Evolutionary conservation across 805 yeast genomes (phyloP), one percentile per base, ranked within the genome.

Genomic region (Candida orba): DNA sequence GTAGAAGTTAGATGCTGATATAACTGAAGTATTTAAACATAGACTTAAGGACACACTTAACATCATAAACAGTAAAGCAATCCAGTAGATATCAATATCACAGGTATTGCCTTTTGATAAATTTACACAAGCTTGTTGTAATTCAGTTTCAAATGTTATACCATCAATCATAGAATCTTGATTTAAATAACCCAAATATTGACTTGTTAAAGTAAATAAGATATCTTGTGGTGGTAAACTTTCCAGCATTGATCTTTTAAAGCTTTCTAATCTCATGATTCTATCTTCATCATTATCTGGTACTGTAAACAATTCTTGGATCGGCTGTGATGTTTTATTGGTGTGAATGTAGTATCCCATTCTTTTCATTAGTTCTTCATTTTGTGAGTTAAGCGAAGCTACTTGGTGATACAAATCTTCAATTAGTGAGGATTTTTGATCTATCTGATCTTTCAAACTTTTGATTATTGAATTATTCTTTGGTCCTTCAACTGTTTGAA

Each of bases 81-180:
- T 20, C 41, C 52, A 52, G 10, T 37, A 17, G 14, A 44, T n/a
- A 34, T 52, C 56, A 14, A 52, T 31, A 13, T 36, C 42, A 4
- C 25, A 2, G 24, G 46, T 18, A 2, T 44, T 39, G 9, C 24
- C 29, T 8, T 33, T 17, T 14, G 13, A 6, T 9, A 17, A 18
- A 7, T 33, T 33, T 4, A 8, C 8, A 20, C 52, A 52, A 36
- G 51, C 41, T 18, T 32, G 39, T 20, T 51, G 51, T 31, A 50
- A 46, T 1, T 49, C 44, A 12, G 10, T 31, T 4, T 51, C 50
- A 37, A 52, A 52, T 6, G 37, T 43, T 1, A 41, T 4, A 3
- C 40, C 3, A n/a, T 48, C 39, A 3, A 52, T n/a, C 4, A 41
- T 22, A 7, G 22, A 17, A 10, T 40, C 39, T 29, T 40, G 41